Base-by-base conservation (phyloP, 306 rosid species). In the Canavalia ensiformis region DNA sequence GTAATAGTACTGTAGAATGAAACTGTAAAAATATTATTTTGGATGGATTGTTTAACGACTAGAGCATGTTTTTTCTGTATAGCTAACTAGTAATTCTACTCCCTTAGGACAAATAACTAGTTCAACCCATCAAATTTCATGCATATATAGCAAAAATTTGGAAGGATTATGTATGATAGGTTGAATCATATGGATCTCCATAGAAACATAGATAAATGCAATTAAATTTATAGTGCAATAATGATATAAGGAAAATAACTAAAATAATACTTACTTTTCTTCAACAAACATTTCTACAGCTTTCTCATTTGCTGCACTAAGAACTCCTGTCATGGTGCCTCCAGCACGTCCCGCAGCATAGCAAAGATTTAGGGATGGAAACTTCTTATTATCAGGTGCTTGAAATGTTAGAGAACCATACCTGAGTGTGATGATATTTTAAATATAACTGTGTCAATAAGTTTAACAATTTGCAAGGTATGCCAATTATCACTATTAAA, bases 321-420 rank as follows among this genome's bases (percentile, higher is more conserved):
- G 97, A 82, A 95, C 99, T 77, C 99, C 99, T 6, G 99, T 95
- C 99, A 95, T 95, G 58, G 98, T 93, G 76, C 99, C 99, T 42
- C 99, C 99, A 1, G 99, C 94, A 25, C 98, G 97, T 33, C 99
- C 99, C 28, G 99, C 99, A 81, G 97, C 87, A 66, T 92, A 95
- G 42, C 98, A 96, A 75, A 95, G 97, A 83, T 93, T 92, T 97
- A 95, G 85, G 8, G 99, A 95, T 60, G 99, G 99, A 88, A 93
- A 95, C 78, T 95, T 95, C 37, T 88, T 82, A 45, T 93, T 95
- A 87, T 93, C 99, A 1, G 99, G 99, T 84, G 87, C 76, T 89
- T 88, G 93, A 81, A 93, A 95, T 68, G 97, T 93, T 57, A 95
- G 88, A 1, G 99, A 93, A 81, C 97, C 99, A 72, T 93, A 96